Conservation (phyloP, 495 filamentous ascomycete species). For the Chaetomium tenue region DNA sequence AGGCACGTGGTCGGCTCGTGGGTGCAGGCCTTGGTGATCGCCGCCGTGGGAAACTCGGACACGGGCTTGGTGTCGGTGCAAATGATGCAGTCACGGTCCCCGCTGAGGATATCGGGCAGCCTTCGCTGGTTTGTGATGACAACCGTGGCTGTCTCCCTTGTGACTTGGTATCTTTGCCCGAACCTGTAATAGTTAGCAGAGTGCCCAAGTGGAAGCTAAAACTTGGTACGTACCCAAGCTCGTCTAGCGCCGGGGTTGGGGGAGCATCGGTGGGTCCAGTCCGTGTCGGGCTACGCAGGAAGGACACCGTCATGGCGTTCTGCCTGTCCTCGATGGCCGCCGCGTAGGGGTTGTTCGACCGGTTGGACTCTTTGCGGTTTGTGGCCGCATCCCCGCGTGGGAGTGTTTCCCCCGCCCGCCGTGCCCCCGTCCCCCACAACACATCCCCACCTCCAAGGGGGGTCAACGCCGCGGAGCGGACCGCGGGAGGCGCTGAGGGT, state of each 20-base stretch:
- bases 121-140: constrained; percentile 25
- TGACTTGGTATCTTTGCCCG: constrained; percentile 27
- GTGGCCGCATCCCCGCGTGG: background rate
- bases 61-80: constrained; percentile 34
- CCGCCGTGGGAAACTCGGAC: constrained; percentile 23
- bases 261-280: background rate
- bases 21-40: constrained; percentile 31
- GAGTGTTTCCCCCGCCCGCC: background rate
- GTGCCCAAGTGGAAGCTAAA: background rate
- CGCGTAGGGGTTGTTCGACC: constrained; percentile 1
- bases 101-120: constrained; percentile 12
- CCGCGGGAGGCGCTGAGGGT: background rate
- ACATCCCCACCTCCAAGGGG: background rate
- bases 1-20: constrained; percentile 33
- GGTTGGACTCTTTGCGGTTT: background rate
- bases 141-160: background rate
- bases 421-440: background rate
- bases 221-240: background rate
- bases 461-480: background rate
- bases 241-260: background rate
- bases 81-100: constrained; percentile 30
- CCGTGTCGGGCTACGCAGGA: constrained; percentile 12
- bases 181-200: constrained; percentile 15
- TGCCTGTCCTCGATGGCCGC: constrained; percentile 20
- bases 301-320: constrained; percentile 21